Percentiles rank a stretch among this genome's conserved stretches.
phyloP scores from a whole-genome alignment of 306 rosid genomes.

The Fragaria nilgerrensis region DNA sequence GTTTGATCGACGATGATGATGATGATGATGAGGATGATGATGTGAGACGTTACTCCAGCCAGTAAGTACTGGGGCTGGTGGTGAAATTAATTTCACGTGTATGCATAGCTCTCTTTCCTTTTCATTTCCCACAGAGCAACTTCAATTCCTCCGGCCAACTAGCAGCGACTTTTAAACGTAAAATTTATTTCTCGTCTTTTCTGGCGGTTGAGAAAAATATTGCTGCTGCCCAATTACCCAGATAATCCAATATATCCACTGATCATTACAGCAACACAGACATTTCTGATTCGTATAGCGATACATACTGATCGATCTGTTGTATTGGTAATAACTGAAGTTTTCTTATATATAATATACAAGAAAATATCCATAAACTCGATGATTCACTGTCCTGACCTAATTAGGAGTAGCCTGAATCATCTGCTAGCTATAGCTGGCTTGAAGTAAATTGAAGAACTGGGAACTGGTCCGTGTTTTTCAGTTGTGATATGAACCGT shows the following conservation, averaged over 20 bases:
- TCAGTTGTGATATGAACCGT: no score
- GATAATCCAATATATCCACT: neutral
- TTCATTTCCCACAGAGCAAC: neutral
- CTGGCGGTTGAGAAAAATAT: slow-evolving; percentile 3
- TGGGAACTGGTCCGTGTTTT: neutral
- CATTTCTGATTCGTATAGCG: neutral
- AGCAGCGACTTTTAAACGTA: neutral
- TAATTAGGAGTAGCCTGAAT: neutral
- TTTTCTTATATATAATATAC: neutral
- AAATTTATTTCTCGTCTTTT: slow-evolving; percentile 4
- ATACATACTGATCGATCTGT: neutral
- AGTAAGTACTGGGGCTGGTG: neutral
- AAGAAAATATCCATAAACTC: neutral
- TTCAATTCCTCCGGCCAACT: neutral
- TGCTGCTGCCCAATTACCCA: neutral
- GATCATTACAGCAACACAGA: no score
- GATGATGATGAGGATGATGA: neutral
- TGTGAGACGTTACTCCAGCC: neutral
- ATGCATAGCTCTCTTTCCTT: neutral
- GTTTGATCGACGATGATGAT: neutral
- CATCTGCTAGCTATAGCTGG: neutral
- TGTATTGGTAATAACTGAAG: neutral
- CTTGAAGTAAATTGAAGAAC: neutral
- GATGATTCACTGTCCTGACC: neutral
- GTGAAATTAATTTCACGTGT: neutral